Conservation (phyloP, 257 asterid genomes). For the Scutellaria baicalensis region DNA sequence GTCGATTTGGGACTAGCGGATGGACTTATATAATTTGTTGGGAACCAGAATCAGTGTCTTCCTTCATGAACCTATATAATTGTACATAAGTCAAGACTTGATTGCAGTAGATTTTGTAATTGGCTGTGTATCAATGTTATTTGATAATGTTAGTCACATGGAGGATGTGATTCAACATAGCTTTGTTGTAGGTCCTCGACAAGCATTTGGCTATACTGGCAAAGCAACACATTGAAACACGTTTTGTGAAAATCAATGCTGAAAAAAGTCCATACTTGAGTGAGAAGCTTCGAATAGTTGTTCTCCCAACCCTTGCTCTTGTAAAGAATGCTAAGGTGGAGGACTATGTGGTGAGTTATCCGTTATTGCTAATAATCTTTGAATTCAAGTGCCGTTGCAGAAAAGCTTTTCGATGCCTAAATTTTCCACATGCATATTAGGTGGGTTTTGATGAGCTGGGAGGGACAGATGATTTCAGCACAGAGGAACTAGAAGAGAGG, state of each 20-base stretch:
- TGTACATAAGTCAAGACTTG: background rate
- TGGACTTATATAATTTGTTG: background rate
- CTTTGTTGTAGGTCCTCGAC: conserved; percentile 73
- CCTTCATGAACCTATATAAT: background rate
- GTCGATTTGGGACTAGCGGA: background rate
- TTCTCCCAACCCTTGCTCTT: conserved; percentile 93
- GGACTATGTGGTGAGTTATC: conserved; percentile 72
- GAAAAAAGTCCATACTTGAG: conserved; percentile 88
- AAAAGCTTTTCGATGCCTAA: background rate
- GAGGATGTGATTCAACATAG: background rate
- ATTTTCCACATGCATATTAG: conserved; percentile 24
- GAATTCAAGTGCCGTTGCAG: background rate
- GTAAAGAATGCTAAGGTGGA: conserved; percentile 91
- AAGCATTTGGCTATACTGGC: conserved; percentile 84
- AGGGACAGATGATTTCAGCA: conserved; percentile 82
- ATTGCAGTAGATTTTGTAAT: background rate
- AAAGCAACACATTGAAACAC: conserved; percentile 86
- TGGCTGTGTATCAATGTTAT: background rate
- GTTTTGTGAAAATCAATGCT: conserved; percentile 86
- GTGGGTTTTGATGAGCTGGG: conserved; percentile 99
- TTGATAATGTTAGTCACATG: background rate
- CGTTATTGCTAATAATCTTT: background rate
- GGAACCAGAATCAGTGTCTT: background rate
- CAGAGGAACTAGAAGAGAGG: conserved; percentile 92
- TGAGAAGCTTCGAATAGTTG: conserved; percentile 81